These are phyloP conservation scores for Trametes cinnabarina DNA, from an alignment of 768 basidiomycete species.

Conservation along the genomic window DNA sequence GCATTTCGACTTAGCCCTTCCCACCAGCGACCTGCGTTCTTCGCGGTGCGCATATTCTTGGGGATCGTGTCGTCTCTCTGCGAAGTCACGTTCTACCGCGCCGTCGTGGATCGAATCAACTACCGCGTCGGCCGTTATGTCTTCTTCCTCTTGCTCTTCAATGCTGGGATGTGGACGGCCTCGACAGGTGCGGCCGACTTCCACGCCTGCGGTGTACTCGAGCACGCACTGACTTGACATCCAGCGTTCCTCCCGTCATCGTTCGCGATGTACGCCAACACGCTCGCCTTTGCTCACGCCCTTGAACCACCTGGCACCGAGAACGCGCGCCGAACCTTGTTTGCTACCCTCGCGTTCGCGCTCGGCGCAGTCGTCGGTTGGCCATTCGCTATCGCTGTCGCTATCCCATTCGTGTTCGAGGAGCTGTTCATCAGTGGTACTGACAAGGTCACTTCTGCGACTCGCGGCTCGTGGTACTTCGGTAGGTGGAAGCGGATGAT, in stretches of 20 bases:
- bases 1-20: background rate
- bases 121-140: constrained; percentile 91
- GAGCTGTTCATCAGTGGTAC: constrained; percentile 78
- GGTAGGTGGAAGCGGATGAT: constrained; percentile 60
- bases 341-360: constrained; percentile 71
- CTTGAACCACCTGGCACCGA: constrained; percentile 54
- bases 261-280: constrained; percentile 89
- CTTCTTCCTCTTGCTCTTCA: constrained; percentile 80
- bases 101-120: constrained; percentile 78
- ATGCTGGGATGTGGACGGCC: constrained; percentile 95
- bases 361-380: constrained; percentile 88
- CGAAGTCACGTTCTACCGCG: constrained; percentile 81
- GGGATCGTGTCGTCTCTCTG: constrained; percentile 69
- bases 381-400: constrained; percentile 90
- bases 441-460: constrained; percentile 55
- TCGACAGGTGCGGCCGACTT: constrained; percentile 57
- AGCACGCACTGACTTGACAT: constrained; percentile 11
- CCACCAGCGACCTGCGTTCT: constrained; percentile 79
- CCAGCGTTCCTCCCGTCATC: constrained; percentile 92
- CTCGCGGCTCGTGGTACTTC: constrained; percentile 52
- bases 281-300: constrained; percentile 73
- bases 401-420: constrained; percentile 87
- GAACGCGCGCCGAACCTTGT: constrained; percentile 55
- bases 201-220: background rate
- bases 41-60: constrained; percentile 78